Conservation (phyloP, 352 stramenopile species). For the Globisporangium emineosum region DNA sequence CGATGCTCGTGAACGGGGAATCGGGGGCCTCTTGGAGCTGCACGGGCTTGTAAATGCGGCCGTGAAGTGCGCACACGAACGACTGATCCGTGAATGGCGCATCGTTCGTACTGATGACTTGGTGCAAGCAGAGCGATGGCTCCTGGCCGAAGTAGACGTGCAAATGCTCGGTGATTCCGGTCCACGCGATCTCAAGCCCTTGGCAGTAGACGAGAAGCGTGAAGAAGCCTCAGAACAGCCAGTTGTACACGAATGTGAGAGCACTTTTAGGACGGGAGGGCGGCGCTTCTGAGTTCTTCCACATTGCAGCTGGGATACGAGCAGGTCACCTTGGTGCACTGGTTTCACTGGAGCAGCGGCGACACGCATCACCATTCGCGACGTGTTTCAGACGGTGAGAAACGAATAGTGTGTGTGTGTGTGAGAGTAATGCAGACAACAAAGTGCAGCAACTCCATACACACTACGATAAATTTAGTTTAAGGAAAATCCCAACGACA, state of each 20-base stretch:
- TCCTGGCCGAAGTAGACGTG: constrained; percentile 11
- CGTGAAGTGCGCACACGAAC: constrained; percentile 30
- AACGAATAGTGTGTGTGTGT: too few relatives aligned
- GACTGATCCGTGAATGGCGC: constrained; percentile 36
- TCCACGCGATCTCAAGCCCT: background rate
- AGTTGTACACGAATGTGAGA: background rate
- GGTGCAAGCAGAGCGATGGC: constrained; percentile 9
- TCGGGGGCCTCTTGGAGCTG: background rate
- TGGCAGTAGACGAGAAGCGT: background rate
- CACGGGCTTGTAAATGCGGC: constrained; percentile 21
- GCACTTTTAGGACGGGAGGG: background rate
- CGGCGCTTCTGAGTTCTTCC: background rate
- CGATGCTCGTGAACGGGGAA: background rate
- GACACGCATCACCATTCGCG: too few relatives aligned
- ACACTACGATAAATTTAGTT: too few relatives aligned
- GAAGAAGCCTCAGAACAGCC: background rate
- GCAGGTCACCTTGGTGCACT: too few relatives aligned
- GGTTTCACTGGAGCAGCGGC: too few relatives aligned
- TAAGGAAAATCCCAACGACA: too few relatives aligned
- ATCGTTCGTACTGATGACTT: constrained; percentile 33
- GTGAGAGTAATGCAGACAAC: too few relatives aligned
- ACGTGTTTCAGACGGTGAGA: too few relatives aligned
- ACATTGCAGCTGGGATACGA: background rate
- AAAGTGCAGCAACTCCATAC: too few relatives aligned
- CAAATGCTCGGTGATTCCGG: background rate